Evolutionary conservation across 2,329 filamentous ascomycete species (phyloP).

Genomic region (Dactylonectria estremocensis): DNA sequence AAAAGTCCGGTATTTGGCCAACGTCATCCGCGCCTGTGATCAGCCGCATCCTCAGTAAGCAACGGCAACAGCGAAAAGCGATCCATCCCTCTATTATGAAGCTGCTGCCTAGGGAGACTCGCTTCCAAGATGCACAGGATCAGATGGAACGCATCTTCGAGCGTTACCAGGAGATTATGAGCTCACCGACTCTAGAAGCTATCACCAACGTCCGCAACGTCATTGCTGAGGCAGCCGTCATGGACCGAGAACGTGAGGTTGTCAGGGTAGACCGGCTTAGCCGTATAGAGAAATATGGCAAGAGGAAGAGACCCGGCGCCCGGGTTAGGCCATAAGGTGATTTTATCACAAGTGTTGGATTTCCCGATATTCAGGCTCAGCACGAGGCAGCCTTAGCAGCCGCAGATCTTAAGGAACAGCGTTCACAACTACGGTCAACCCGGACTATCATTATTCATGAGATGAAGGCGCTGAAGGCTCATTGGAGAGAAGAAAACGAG

Average conservation of each 20-base stretch:
- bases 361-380: background rate
- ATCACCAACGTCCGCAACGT: slow-evolving; percentile 9
- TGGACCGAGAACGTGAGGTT: background rate
- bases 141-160: background rate
- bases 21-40: background rate
- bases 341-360: slow-evolving; percentile 9
- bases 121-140: slow-evolving; percentile 1
- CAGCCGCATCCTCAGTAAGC: background rate
- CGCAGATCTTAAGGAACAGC: no score
- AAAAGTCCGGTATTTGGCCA: slow-evolving; percentile 8
- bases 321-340: background rate
- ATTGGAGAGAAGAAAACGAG: no score
- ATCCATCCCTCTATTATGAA: slow-evolving; percentile 1
- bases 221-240: background rate
- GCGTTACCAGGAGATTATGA: slow-evolving; percentile 5
- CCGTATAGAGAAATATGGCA: slow-evolving; percentile 1
- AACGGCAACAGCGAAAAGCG: slow-evolving; percentile 3
- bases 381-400: no score
- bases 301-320: slow-evolving; percentile 4
- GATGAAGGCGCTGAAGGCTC: no score
- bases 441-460: no score
- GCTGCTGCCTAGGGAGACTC: background rate
- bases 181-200: slow-evolving; percentile 9
- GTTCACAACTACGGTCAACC: no score
- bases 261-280: background rate